Conservation (phyloP, 305 asterid genomes). For the Plantago coronopus region DNA sequence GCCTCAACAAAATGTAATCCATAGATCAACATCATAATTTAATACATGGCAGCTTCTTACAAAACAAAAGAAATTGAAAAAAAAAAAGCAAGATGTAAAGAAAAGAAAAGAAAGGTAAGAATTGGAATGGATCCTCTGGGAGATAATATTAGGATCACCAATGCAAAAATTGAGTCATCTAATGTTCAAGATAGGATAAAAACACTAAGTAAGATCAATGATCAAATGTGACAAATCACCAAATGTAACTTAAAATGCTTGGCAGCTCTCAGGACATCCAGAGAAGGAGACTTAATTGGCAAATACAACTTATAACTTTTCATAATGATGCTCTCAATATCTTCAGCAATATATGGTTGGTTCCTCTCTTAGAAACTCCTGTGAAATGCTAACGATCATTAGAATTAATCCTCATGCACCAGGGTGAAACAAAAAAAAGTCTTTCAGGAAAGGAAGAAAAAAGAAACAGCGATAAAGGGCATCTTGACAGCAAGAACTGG, state of each 20-base stretch:
- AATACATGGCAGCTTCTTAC: too few species aligned
- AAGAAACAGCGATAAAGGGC: neutral
- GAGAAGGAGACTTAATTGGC: conserved; percentile 66
- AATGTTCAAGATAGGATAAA: neutral
- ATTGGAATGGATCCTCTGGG: neutral
- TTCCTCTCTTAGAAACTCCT: conserved; percentile 76
- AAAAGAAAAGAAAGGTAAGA: too few species aligned
- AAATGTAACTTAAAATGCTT: conserved; percentile 73
- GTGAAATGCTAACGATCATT: neutral
- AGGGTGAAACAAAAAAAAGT: neutral
- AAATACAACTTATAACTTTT: conserved; percentile 53
- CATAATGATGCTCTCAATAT: conserved; percentile 58
- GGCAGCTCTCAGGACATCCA: conserved; percentile 81
- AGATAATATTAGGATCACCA: neutral
- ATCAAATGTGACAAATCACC: conserved; percentile 33
- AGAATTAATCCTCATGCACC: neutral
- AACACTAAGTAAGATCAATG: neutral
- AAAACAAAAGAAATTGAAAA: too few species aligned
- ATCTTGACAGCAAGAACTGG: conserved; percentile 44
- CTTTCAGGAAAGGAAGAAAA: neutral
- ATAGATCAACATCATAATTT: too few species aligned
- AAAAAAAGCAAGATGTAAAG: too few species aligned
- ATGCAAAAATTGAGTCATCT: neutral
- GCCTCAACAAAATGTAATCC: too few species aligned
- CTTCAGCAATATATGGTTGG: conserved; percentile 65